Evolutionary conservation across 805 yeast genomes (phyloP).

Genomic region (Yarrowia porcina): DNA sequence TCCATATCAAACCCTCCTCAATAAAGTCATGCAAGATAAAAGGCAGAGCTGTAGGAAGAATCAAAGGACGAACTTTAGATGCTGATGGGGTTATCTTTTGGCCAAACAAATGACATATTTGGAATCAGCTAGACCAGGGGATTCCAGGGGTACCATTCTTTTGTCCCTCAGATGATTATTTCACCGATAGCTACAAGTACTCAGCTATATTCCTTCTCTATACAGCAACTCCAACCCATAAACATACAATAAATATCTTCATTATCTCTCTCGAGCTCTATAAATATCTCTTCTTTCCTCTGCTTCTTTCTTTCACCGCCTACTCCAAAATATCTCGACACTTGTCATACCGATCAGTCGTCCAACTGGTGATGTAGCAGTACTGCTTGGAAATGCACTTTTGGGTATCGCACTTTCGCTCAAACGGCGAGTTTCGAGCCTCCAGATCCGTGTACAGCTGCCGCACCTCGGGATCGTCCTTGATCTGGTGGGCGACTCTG

Average conservation of each 20-base stretch:
- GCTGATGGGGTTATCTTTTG: too few relatives aligned
- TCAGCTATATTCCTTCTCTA: too few relatives aligned
- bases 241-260: neutral
- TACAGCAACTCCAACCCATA: neutral
- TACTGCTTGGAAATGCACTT: conserved; percentile 42
- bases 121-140: neutral
- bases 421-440: conserved; percentile 54
- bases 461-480: conserved; percentile 44
- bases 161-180: too few relatives aligned
- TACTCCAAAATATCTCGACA: conserved; percentile 7
- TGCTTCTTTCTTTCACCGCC: neutral
- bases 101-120: neutral
- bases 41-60: too few relatives aligned
- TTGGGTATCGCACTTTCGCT: conserved; percentile 46
- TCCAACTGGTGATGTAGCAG: conserved; percentile 42
- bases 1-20: too few relatives aligned
- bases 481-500: conserved; percentile 47
- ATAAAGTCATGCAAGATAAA: too few relatives aligned
- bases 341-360: conserved; percentile 26
- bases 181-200: too few relatives aligned
- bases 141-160: neutral
- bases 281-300: conserved; percentile 3
- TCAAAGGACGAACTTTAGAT: too few relatives aligned
- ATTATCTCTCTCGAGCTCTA: conserved; percentile 3
- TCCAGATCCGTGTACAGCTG: conserved; percentile 50